Percentiles rank a stretch among this genome's conserved stretches.
Conservation (phyloP, 2,329 filamentous ascomycete species). For the Sphaerulina vaccinii region DNA sequence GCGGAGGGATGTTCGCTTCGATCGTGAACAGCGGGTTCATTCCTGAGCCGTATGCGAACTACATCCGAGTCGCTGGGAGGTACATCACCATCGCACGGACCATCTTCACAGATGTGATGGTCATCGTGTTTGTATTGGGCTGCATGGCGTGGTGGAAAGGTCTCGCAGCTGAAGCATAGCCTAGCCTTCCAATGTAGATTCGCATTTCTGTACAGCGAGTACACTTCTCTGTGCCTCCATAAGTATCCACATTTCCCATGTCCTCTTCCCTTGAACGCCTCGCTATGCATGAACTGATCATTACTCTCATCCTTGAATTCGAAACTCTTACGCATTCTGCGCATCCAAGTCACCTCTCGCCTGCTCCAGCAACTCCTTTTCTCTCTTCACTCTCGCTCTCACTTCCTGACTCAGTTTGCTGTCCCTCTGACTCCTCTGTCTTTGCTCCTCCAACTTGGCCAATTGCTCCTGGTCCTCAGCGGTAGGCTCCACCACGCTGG, state of each 20-base stretch:
- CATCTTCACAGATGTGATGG: conserved; percentile 70
- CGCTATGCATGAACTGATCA: background rate
- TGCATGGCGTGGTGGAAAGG: conserved; percentile 51
- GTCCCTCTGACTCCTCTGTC: conserved; percentile 54
- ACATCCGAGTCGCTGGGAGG: conserved; percentile 59
- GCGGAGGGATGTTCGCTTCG: conserved; percentile 62
- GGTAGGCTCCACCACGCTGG: conserved; percentile 56
- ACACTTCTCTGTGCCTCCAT: background rate
- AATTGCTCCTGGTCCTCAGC: conserved; percentile 60
- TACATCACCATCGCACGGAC: conserved; percentile 72
- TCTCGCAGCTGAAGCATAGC: conserved; percentile 23
- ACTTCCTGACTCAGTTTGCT: conserved; percentile 54
- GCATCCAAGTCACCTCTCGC: conserved; percentile 50
- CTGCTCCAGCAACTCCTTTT: conserved; percentile 58
- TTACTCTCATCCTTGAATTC: background rate
- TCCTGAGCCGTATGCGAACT: conserved; percentile 63
- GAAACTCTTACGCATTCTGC: conserved; percentile 15
- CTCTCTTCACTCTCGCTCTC: conserved; percentile 59
- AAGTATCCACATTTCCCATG: background rate
- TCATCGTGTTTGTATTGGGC: conserved; percentile 73
- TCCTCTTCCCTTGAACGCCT: background rate
- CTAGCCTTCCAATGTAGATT: background rate
- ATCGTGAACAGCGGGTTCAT: conserved; percentile 59
- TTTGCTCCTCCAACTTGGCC: conserved; percentile 56
- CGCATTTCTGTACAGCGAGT: conserved; percentile 4